phyloP scores from a whole-genome alignment of 148 eudicot genomes.

The Persicaria tinctoria region DNA sequence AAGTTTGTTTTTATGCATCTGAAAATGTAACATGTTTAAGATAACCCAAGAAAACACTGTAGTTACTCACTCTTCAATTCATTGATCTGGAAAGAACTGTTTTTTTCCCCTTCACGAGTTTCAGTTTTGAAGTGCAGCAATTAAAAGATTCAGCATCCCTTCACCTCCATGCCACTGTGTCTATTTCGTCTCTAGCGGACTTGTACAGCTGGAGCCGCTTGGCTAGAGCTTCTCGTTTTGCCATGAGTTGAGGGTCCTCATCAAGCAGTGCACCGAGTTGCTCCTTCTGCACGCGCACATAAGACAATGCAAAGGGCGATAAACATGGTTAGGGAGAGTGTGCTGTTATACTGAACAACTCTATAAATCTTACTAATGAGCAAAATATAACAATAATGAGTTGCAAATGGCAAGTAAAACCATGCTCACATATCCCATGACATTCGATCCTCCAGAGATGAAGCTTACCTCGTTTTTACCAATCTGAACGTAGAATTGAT shows the following conservation, averaged over 20 bases:
- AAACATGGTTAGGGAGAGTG: neutral
- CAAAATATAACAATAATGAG: neutral
- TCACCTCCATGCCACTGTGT: slow-evolving; percentile 90
- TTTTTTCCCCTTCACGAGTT: neutral
- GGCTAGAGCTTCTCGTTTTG: slow-evolving; percentile 66
- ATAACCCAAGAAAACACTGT: too few relatives aligned
- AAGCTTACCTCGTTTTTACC: slow-evolving; percentile 73
- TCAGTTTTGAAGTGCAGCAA: neutral
- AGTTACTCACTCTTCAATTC: neutral
- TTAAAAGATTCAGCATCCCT: neutral
- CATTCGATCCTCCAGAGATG: slow-evolving; percentile 55
- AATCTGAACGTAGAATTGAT: slow-evolving; percentile 66
- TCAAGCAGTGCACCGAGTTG: slow-evolving; percentile 88
- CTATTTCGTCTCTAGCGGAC: slow-evolving; percentile 94
- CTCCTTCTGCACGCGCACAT: slow-evolving; percentile 54
- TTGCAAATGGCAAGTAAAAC: neutral
- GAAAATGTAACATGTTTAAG: too few relatives aligned
- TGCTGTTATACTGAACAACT: too few relatives aligned
- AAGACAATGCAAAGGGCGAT: neutral
- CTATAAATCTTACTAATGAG: too few relatives aligned
- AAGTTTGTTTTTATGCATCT: neutral
- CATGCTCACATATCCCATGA: slow-evolving; percentile 47
- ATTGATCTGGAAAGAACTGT: neutral
- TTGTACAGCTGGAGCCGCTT: slow-evolving; percentile 84
- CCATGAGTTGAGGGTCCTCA: slow-evolving; percentile 86